Evolutionary conservation across 129 eudicot species (phyloP).

Genomic region (Flaveria linearis): DNA sequence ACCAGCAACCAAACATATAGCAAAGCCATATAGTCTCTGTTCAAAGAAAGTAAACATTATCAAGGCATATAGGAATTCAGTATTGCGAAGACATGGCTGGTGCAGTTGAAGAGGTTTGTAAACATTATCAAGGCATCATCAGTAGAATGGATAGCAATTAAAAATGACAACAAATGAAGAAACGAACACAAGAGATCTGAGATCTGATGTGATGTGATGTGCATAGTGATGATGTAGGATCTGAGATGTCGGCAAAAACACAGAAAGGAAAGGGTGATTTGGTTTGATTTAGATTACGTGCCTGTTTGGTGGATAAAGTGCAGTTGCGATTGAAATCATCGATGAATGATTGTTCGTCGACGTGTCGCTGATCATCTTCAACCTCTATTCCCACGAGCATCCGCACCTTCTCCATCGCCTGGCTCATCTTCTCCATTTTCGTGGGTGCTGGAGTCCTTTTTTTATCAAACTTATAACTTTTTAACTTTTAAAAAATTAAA

Average conservation of each 20-base stretch:
- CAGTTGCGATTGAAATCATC: constrained; percentile 93
- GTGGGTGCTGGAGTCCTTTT: too few relatives aligned
- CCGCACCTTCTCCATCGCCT: constrained; percentile 82
- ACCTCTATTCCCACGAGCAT: constrained; percentile 97
- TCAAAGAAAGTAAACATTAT: not conserved
- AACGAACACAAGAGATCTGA: not conserved
- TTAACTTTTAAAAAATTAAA: too few relatives aligned
- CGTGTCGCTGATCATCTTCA: constrained; percentile 54
- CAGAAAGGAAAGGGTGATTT: not conserved
- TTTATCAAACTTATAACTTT: too few relatives aligned
- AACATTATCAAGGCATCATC: constrained; percentile 1
- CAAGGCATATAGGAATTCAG: constrained; percentile 24
- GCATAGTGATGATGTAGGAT: not conserved
- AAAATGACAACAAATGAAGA: not conserved
- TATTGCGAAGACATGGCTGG: not conserved
- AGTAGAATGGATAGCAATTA: not conserved
- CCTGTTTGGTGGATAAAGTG: constrained; percentile 89
- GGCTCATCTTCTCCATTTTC: constrained; percentile 82
- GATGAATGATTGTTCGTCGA: constrained; percentile 63
- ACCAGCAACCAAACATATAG: constrained; percentile 86
- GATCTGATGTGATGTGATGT: constrained; percentile 4
- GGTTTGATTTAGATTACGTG: not conserved
- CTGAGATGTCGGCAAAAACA: constrained; percentile 21
- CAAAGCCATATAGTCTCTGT: constrained; percentile 95
- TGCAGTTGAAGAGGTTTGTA: constrained; percentile 14